Evolutionary conservation across 2,329 filamentous ascomycete genomes (phyloP).

Genomic region (Apiospora sp.): DNA sequence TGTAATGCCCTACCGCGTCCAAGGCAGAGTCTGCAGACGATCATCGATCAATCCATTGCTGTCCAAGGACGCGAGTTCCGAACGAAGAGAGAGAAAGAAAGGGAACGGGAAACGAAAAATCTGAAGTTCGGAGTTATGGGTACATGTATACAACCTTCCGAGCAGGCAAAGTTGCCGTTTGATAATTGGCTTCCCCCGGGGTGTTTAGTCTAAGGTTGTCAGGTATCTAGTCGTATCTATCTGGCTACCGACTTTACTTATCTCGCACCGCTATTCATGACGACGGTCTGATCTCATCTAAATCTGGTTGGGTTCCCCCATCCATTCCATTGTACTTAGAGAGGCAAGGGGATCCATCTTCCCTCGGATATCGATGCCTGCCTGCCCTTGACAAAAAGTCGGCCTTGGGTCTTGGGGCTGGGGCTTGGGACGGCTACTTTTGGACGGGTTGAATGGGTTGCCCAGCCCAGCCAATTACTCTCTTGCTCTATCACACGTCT

Average conservation of each 20-base stretch:
- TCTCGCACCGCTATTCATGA: not conserved
- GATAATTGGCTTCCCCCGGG: too few relatives aligned
- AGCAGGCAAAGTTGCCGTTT: too few relatives aligned
- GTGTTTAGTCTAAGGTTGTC: too few relatives aligned
- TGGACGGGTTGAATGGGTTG: not conserved
- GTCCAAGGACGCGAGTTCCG: not conserved
- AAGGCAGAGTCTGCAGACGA: not conserved
- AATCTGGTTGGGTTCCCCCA: not conserved
- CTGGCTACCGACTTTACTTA: not conserved
- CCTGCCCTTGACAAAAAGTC: not conserved
- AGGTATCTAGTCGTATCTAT: too few relatives aligned
- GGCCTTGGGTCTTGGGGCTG: not conserved
- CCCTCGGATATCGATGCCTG: not conserved
- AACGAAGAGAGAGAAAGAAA: not conserved
- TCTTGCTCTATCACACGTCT: conserved; percentile 11
- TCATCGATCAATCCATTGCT: not conserved
- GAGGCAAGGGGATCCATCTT: not conserved
- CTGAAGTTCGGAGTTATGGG: not conserved
- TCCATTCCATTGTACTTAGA: not conserved
- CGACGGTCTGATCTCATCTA: not conserved
- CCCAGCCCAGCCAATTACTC: not conserved
- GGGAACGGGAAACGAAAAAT: not conserved
- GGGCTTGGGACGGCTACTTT: not conserved
- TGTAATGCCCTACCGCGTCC: not conserved
- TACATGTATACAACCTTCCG: too few relatives aligned